A percentile compares a stretch with the other conserved stretches of the same genome.
These are phyloP conservation scores for Cucurbita argyrosperma DNA, from an alignment of 306 rosid species.

Conservation along the genomic window DNA sequence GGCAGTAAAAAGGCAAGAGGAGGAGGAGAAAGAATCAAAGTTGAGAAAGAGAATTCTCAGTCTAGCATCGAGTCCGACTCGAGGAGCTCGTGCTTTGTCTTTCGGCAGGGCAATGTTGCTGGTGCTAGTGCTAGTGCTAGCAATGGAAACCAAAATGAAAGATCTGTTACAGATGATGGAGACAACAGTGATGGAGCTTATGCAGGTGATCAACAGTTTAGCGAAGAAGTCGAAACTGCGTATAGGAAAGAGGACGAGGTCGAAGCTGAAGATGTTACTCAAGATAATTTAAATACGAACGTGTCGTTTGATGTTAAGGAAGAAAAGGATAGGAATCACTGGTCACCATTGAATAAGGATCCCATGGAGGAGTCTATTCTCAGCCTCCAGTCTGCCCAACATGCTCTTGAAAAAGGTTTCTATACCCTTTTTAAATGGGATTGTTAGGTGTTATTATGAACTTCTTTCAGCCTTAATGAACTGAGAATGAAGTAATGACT, in stretches of 20 bases:
- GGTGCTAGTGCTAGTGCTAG: conserved; percentile 20
- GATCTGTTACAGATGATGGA: conserved; percentile 26
- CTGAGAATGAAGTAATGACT: neutral
- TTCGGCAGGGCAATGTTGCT: conserved; percentile 31
- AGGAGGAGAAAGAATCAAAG: conserved; percentile 50
- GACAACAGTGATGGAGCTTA: conserved; percentile 48
- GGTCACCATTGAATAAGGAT: conserved; percentile 35
- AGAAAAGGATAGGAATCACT: conserved; percentile 35
- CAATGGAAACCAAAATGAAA: conserved; percentile 49
- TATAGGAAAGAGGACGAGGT: conserved; percentile 32
- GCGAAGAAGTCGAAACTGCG: conserved; percentile 37
- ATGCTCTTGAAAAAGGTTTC: conserved; percentile 76
- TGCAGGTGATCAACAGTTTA: conserved; percentile 29
- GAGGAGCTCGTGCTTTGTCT: conserved; percentile 51
- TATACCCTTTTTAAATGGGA: neutral
- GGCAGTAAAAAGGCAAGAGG: conserved; percentile 57
- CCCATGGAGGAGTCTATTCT: conserved; percentile 46
- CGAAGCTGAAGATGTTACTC: conserved; percentile 36
- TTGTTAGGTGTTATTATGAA: neutral
- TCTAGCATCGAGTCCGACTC: conserved; percentile 89
- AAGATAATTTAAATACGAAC: conserved; percentile 31
- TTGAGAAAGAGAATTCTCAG: conserved; percentile 59
- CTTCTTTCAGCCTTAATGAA: neutral
- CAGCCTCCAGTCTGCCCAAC: conserved; percentile 59
- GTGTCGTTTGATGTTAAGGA: conserved; percentile 35